Percentiles rank a stretch among this genome's conserved stretches.
Evolutionary conservation across 495 filamentous ascomycete genomes (phyloP).

Genomic region (Podospora anserina): DNA sequence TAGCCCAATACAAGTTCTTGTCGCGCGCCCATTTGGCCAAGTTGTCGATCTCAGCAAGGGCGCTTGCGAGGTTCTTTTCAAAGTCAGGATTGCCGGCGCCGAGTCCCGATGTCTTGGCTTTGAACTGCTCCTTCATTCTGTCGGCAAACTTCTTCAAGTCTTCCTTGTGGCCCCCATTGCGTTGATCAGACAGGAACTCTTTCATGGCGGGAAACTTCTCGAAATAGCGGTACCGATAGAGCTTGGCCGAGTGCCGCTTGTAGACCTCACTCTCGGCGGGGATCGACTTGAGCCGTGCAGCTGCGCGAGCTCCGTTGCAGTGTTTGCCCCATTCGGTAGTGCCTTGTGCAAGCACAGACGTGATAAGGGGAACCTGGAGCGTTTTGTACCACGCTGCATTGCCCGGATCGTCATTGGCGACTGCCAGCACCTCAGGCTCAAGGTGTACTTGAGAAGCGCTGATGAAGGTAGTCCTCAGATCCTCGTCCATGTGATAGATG

Average conservation of each 20-base stretch:
- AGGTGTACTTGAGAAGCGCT: not conserved
- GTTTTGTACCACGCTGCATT: conserved; percentile 1
- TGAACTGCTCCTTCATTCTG: not conserved
- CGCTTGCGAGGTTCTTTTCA: not conserved
- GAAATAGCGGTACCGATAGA: not conserved
- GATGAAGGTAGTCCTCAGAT: not conserved
- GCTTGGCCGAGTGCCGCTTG: not conserved
- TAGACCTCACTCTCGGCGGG: not conserved
- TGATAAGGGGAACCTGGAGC: not conserved
- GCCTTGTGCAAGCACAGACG: not conserved
- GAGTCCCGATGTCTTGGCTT: not conserved
- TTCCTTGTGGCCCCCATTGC: not conserved
- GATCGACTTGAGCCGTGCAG: not conserved
- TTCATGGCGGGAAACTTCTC: not conserved
- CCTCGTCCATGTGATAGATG: not conserved
- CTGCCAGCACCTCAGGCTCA: not conserved
- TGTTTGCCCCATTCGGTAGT: not conserved
- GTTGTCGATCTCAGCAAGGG: not conserved
- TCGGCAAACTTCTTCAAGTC: not conserved
- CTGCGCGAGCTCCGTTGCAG: not conserved
- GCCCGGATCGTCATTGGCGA: not conserved
- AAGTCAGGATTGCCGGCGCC: not conserved
- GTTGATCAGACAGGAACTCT: not conserved
- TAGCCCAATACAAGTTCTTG: not conserved
- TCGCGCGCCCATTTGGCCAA: not conserved